Percentiles rank a stretch among this genome's conserved stretches.
These are phyloP conservation scores for Nakazawaea pomicola DNA, from an alignment of 805 yeast genomes.

Conservation along the genomic window DNA sequence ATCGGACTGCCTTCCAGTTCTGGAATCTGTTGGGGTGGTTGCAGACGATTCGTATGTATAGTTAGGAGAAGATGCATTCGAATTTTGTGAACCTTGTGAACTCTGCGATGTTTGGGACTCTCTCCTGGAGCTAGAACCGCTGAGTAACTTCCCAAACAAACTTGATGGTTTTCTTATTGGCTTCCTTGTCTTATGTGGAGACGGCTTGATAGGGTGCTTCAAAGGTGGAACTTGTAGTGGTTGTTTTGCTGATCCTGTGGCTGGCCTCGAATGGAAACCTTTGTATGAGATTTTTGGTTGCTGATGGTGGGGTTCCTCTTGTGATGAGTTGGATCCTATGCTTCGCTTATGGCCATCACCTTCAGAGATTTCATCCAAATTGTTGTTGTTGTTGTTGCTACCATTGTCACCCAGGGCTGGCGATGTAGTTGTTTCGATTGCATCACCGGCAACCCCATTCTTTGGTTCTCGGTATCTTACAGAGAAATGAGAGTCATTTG, in stretches of 20 bases:
- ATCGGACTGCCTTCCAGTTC: conserved; percentile 5
- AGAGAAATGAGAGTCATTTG: conserved; percentile 8
- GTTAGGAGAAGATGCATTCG: neutral
- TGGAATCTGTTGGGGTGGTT: neutral
- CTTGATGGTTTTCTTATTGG: conserved; percentile 27
- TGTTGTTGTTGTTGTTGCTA: neutral
- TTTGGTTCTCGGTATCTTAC: conserved; percentile 4
- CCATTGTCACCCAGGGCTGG: no score
- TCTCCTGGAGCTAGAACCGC: conserved; percentile 5
- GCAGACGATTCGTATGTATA: neutral
- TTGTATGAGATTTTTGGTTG: conserved; percentile 21
- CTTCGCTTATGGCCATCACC: neutral
- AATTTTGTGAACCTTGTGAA: conserved; percentile 3
- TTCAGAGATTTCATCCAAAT: neutral
- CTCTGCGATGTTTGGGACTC: conserved; percentile 5
- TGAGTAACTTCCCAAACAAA: conserved; percentile 21
- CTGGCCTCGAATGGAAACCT: conserved; percentile 36
- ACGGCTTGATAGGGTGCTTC: conserved; percentile 44
- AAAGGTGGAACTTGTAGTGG: conserved; percentile 39
- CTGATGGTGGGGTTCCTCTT: no score
- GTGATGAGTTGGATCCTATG: conserved; percentile 2
- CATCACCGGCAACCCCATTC: neutral
- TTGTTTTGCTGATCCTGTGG: conserved; percentile 23
- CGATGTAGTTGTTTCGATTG: neutral
- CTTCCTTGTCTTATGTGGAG: conserved; percentile 26